Evolutionary conservation across 805 yeast species (phyloP).

Genomic region (Kluyveromyces dobzhanskii): DNA sequence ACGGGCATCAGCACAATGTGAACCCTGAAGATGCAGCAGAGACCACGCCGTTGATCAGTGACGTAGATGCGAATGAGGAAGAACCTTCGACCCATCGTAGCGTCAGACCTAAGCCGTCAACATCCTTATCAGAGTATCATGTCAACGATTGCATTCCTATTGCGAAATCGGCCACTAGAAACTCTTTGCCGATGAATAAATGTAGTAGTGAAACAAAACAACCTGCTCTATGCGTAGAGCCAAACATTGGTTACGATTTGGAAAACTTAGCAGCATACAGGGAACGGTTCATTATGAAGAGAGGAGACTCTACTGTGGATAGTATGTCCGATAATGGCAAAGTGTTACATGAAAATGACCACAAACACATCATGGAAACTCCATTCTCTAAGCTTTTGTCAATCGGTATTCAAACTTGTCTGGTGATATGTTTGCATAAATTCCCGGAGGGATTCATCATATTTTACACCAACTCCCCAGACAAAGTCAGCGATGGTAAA

Average conservation of each 20-base stretch:
- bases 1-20: neutral
- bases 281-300: slow-evolving; percentile 18
- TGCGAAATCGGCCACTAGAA: slow-evolving; percentile 5
- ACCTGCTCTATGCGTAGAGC: slow-evolving; percentile 24
- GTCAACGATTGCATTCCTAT: slow-evolving; percentile 13
- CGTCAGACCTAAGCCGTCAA: slow-evolving; percentile 1
- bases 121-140: neutral
- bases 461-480: slow-evolving; percentile 56
- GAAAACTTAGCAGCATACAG: slow-evolving; percentile 28
- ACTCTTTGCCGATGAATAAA: neutral
- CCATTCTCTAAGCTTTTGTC: slow-evolving; percentile 72
- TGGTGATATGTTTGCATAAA: slow-evolving; percentile 84
- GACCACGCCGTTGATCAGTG: slow-evolving; percentile 5
- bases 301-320: slow-evolving; percentile 12
- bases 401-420: slow-evolving; percentile 82
- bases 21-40: slow-evolving; percentile 3
- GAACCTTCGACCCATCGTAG: slow-evolving; percentile 10
- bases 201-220: slow-evolving; percentile 3
- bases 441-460: slow-evolving; percentile 93
- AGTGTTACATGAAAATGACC: slow-evolving; percentile 30
- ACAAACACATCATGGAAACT: slow-evolving; percentile 74
- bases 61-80: slow-evolving; percentile 3
- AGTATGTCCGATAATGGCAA: neutral
- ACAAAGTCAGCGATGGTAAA: slow-evolving; percentile 27
- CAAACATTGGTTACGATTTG: slow-evolving; percentile 29